Evolutionary conservation across 768 basidiomycete species (phyloP).

Genomic region (Auricularia cornea): DNA sequence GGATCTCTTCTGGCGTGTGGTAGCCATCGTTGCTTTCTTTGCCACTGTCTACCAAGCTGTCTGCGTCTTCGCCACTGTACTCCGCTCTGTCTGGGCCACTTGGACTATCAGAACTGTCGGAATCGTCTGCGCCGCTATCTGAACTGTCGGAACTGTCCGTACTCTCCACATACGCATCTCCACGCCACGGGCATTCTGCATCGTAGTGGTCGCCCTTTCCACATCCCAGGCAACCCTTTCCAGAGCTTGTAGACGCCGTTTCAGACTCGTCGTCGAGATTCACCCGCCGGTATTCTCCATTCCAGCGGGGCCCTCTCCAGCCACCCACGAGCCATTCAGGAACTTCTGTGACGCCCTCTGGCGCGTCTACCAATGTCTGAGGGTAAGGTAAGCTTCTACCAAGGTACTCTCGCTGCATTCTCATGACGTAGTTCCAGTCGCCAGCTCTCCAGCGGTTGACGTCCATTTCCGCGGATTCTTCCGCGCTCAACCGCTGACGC

Average conservation of each 20-base stretch:
- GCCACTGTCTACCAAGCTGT: too few relatives aligned
- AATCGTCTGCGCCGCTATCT: too few relatives aligned
- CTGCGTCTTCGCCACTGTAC: too few relatives aligned
- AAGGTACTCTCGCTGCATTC: neutral
- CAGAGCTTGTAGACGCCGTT: neutral
- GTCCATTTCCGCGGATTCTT: neutral
- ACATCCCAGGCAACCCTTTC: neutral
- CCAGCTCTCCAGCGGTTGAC: neutral
- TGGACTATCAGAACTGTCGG: too few relatives aligned
- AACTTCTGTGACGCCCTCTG: neutral
- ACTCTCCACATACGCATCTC: too few relatives aligned
- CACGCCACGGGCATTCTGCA: neutral
- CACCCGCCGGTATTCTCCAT: neutral
- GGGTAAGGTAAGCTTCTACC: neutral
- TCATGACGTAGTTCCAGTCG: neutral
- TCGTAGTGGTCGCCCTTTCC: neutral
- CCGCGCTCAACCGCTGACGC: neutral
- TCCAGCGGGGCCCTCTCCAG: neutral
- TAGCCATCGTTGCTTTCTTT: too few relatives aligned
- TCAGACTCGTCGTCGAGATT: neutral
- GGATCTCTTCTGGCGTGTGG: too few relatives aligned
- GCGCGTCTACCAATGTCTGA: neutral
- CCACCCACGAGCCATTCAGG: neutral
- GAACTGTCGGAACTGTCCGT: too few relatives aligned
- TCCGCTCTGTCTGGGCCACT: too few relatives aligned